Base-by-base conservation (phyloP, 306 rosid genomes). In the Lathyrus sativus region DNA sequence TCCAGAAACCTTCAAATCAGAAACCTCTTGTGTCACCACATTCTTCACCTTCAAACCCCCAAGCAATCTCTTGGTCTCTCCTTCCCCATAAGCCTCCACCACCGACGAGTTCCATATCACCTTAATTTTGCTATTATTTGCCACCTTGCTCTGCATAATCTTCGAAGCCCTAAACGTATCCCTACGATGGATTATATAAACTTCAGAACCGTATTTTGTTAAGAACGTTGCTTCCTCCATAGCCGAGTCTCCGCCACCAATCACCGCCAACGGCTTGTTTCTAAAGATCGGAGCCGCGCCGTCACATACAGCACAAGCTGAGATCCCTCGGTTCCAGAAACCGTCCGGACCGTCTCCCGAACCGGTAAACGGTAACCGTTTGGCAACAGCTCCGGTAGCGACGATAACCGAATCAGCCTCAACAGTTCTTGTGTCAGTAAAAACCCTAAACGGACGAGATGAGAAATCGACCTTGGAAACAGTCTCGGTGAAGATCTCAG, bases 361-460 rank as follows among this genome's bases (percentile, higher is more conserved):
- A 22, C 98, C 96, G 0, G 51, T 38, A 43, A 92, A 92, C 0
- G 62, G 56, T 15, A 92, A 80, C 0, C 87, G 83, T 79, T 81
- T 92, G 11, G 98, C 95, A 9, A 87, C 92, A 3, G 96, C 96
- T 13, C 96, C 96, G 11, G 98, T 89, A 31, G 95, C 85, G n/a
- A 92, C 86, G 60, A 92, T 42, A 78, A 89, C 79, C 6, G 85
- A 33, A n/a, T 86, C 83, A 2, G 90, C 88, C 6, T 63, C 66
- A 6, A 87, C 86, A 49, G 84, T 9, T 46, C 41, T 83, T 17
- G 80, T 75, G 37, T 86, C 92, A 22, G 96, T 41, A 74, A 82
- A 85, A 64, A 91, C 62, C 70, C 76, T 87, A 72, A 87, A 89
- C 7, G 96, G 95, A 2, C 72, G 80, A 4, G 41, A 2, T 0